Evolutionary conservation across 192 early-diverging fungal species (phyloP).

Genomic region (Haplosporangium gracile): DNA sequence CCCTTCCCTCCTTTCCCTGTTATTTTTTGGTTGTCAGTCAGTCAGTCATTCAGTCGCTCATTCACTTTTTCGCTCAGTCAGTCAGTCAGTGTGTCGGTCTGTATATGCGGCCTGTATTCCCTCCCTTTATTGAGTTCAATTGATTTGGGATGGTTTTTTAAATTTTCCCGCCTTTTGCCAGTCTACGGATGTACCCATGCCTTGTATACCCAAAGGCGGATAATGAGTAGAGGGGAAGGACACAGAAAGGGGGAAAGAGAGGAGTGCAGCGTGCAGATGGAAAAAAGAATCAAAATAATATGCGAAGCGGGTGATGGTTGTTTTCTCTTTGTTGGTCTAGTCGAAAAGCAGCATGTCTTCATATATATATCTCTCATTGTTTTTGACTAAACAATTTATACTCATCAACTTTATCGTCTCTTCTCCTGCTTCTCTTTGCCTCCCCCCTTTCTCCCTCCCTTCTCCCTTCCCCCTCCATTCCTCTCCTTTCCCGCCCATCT

Average conservation of each 20-base stretch:
- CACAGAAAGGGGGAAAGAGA: not conserved
- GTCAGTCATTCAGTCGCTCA: not conserved
- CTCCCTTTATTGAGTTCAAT: constrained; percentile 30
- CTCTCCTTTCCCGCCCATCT: not conserved
- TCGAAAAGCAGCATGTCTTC: not conserved
- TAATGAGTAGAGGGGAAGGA: not conserved
- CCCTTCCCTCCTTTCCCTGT: not conserved
- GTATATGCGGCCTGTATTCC: not conserved
- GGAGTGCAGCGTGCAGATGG: constrained; percentile 1
- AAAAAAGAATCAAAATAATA: not conserved
- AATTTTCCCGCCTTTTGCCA: constrained; percentile 34
- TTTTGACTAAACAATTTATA: not conserved
- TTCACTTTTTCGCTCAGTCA: not conserved
- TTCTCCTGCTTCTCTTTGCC: not conserved
- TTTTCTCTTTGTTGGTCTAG: not conserved
- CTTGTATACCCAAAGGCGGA: not conserved
- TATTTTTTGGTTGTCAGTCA: not conserved
- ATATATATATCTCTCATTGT: not conserved
- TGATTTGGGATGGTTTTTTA: constrained; percentile 28
- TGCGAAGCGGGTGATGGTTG: not conserved
- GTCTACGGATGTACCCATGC: not conserved
- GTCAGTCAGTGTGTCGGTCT: not conserved
- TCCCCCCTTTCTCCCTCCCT: not conserved
- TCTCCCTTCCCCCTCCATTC: not conserved
- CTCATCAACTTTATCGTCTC: not conserved